These are phyloP conservation scores for Stylosanthes scabra DNA, from an alignment of 331 rosid species.

Conservation along the genomic window DNA sequence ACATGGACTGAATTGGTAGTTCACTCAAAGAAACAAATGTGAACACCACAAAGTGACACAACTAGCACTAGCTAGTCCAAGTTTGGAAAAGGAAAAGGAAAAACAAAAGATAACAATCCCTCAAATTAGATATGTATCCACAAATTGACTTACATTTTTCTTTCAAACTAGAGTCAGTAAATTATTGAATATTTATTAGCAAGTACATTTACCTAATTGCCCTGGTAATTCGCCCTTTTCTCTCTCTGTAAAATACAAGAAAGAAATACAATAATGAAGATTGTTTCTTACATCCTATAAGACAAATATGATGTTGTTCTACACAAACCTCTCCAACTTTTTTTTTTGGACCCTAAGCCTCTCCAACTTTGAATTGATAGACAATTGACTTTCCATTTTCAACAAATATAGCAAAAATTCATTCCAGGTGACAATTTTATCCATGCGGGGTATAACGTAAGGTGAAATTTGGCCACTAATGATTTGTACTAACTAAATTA, in stretches of 20 bases:
- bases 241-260: neutral
- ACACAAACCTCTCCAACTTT: conserved; percentile 11
- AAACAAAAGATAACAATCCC: neutral
- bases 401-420: conserved; percentile 44
- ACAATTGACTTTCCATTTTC: conserved; percentile 26
- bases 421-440: conserved; percentile 47
- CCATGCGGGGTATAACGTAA: neutral
- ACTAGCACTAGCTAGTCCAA: neutral
- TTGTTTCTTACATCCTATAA: neutral
- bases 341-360: too few species aligned
- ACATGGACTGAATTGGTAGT: too few species aligned
- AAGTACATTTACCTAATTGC: neutral
- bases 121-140: neutral
- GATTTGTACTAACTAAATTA: too few species aligned
- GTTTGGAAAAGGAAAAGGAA: neutral
- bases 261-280: neutral
- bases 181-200: neutral
- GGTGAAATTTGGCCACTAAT: too few species aligned
- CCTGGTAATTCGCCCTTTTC: neutral
- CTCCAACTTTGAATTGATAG: conserved; percentile 10
- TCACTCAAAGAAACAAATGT: too few species aligned
- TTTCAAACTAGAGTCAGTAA: neutral
- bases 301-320: neutral
- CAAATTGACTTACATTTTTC: neutral
- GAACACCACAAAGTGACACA: neutral